These are phyloP conservation scores for Erythrophleum fordii DNA, from an alignment of 306 rosid species.

Conservation along the genomic window DNA sequence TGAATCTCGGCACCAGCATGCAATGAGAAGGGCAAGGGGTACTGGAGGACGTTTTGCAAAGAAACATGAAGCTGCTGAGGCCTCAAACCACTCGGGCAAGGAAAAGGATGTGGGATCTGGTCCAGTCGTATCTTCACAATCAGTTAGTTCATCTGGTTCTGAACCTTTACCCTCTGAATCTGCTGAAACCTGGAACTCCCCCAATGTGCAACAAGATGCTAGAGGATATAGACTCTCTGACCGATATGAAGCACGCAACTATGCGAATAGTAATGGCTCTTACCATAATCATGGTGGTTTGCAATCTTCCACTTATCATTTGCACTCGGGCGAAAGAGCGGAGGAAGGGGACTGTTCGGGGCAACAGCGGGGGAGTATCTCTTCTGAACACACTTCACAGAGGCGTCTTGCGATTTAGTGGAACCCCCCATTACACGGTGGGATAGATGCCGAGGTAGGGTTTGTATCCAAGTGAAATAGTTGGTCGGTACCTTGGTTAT, in stretches of 20 bases:
- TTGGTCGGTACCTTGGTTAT: constrained; percentile 48
- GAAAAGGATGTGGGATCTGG: constrained; percentile 64
- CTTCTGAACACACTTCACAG: constrained; percentile 63
- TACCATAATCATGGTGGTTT: constrained; percentile 54
- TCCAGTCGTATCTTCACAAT: constrained; percentile 69
- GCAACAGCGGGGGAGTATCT: constrained; percentile 64
- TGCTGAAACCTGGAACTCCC: constrained; percentile 79
- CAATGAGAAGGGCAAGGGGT: constrained; percentile 94
- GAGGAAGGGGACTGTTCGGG: constrained; percentile 75
- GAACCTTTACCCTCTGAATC: constrained; percentile 73
- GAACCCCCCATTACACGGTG: constrained; percentile 38
- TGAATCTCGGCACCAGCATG: constrained; percentile 98
- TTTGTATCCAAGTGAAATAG: constrained; percentile 44
- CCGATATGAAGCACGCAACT: constrained; percentile 42
- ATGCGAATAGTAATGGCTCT: constrained; percentile 55
- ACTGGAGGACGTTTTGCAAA: constrained; percentile 96
- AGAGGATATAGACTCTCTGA: constrained; percentile 46
- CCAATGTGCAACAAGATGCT: constrained; percentile 59
- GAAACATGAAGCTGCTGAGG: constrained; percentile 52
- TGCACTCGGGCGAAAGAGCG: constrained; percentile 63
- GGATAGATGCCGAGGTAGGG: constrained; percentile 54
- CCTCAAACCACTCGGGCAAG: constrained; percentile 50
- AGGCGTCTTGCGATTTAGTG: constrained; percentile 85
- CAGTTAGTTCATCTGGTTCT: constrained; percentile 85
- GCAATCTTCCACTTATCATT: constrained; percentile 63